These are phyloP conservation scores for Sporothrix globosa DNA, from an alignment of 2,329 filamentous ascomycete genomes.

Conservation along the genomic window DNA sequence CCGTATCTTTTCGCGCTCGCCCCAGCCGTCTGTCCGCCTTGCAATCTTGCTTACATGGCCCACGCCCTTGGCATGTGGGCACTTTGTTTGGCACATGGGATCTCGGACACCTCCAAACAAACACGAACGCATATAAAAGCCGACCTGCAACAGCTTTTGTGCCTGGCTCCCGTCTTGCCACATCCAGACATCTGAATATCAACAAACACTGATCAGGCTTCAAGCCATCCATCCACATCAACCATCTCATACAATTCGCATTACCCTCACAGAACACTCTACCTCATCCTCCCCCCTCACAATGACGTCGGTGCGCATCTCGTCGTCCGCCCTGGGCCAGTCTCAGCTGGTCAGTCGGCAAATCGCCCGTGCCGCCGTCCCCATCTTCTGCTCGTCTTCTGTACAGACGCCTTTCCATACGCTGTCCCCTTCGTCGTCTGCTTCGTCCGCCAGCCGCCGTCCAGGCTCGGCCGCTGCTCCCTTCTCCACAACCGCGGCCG, in stretches of 20 bases:
- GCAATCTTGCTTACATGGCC: no score
- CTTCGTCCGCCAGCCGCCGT: background rate
- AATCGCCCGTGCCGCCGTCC: constrained; percentile 24
- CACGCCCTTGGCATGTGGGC: background rate
- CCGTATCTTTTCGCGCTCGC: constrained; percentile 18
- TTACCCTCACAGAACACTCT: background rate
- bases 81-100: background rate
- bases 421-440: background rate
- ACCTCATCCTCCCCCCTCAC: background rate
- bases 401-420: background rate
- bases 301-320: constrained; percentile 32
- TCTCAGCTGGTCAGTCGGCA: constrained; percentile 29
- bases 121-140: background rate
- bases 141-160: background rate
- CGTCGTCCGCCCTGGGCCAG: constrained; percentile 26
- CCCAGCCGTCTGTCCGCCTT: background rate
- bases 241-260: background rate
- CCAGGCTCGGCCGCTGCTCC: constrained; percentile 36
- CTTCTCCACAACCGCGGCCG: constrained; percentile 56
- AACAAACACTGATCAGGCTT: background rate
- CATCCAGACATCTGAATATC: background rate
- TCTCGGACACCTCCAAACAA: background rate
- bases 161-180: background rate
- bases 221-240: background rate
- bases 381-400: constrained; percentile 28